Base-by-base conservation (phyloP, 352 stramenopile genomes). In the Phytophthora megakarya region DNA sequence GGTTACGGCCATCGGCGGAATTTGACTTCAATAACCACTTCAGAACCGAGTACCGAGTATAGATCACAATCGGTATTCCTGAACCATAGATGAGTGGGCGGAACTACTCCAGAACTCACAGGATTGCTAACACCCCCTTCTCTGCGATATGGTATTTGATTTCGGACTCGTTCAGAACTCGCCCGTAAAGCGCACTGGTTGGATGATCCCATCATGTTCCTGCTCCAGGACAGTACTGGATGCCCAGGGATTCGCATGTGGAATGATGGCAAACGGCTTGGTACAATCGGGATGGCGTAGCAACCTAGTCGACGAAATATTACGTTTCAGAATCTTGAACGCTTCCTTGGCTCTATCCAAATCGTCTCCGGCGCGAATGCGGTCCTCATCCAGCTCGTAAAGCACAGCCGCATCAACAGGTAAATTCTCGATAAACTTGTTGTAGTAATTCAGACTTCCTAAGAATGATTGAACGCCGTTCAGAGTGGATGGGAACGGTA, bases 161-260 rank as follows among this genome's bases (percentile, higher is more conserved):
- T 12, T 50, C 44, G 5, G 25, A 13, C 7, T 53, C n/a, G n/a
- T n/a, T n/a, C n/a, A n/a, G n/a, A n/a, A n/a, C n/a, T n/a, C n/a
- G n/a, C n/a, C n/a, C 46, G 44, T 50, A 10, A 50, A 50, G 22
- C 22, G 22, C 9, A 35, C 43, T 12, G 45, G 45, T 22, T 52
- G 26, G 25, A 52, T 25, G 10, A 52, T 22, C 10, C 45, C 26
- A 13, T 52, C 45, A n/a, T 39, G 33, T 22, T 2, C 42, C 10
- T 48, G 21, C 5, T 22, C 19, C 19, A 48, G 18, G 7, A 48
- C 42, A 19, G 22, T 22, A 4, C 7, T 5, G 2, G 42, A 19
- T 32, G 42, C 42, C 42, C 45, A 52, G 2, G 22, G 16, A 9
- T 52, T 30, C n/a, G n/a, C n/a, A n/a, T n/a, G n/a, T n/a, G n/a